Base-by-base conservation (phyloP, 2,329 filamentous ascomycete genomes). In the Hypoxylon sp. region DNA sequence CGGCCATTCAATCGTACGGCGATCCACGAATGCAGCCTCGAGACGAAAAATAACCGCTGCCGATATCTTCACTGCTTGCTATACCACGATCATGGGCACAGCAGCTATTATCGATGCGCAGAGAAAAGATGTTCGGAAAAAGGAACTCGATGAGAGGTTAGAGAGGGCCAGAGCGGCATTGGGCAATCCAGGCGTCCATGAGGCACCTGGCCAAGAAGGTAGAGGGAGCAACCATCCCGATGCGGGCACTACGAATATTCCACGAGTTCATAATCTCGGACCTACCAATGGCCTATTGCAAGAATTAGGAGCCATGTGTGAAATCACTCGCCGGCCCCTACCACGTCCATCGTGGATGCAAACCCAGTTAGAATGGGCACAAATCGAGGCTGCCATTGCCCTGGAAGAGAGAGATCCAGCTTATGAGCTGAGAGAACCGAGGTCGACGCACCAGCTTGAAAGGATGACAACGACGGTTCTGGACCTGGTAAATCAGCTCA, bases 81-180 rank as follows among this genome's bases (percentile, higher is more conserved):
- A 92, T 75, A 90, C 90, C 25, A 87, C 89, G 34, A 85, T 91
- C 59, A 86, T 92, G 73, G 90, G 88, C 4, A 87, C 88, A 1
- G 90, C 89, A 1, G 85, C 89, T 10, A 81, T 91, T 2, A 80
- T 87, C 30, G 91, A 93, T 76, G 86, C 87, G 5, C 81, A 83
- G 28, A 77, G 80, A 30, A 92, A 93, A 75, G 83, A 87, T 59
- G 81, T 82, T 43, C 83, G 87, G 68, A 83, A 86, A 50, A 82
- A 82, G 67, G 85, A 90, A 69, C 87, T 91, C 81, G 89, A 93
- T 60, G 76, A 79, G 19, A 85, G 87, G 63, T 85, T 93, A 70
- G 84, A 86, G 28, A 82, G 86, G 58, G 84, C 86, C 5, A 84
- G 82, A 64, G 79, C 82, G 62, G 84, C 84, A 58, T 71, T 89